These are phyloP conservation scores for Gaeumannomyces tritici DNA, from an alignment of 2,329 filamentous ascomycete genomes.

Conservation along the genomic window DNA sequence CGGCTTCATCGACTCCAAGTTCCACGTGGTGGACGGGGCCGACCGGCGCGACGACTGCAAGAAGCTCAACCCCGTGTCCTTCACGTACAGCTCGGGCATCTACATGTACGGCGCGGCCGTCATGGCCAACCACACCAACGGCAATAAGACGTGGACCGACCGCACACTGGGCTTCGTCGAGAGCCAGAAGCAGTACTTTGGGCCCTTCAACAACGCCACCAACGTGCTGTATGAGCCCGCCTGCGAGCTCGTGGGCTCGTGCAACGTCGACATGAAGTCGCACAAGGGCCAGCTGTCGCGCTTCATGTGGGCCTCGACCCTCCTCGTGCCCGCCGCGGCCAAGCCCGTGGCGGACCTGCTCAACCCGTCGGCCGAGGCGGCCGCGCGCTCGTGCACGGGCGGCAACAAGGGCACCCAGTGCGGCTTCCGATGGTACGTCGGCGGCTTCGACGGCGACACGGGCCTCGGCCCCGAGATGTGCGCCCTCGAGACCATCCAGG, in stretches of 20 bases:
- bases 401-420: slow-evolving; percentile 42
- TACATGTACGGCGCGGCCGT: slow-evolving; percentile 56
- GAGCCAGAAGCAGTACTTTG: slow-evolving; percentile 43
- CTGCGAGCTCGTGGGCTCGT: slow-evolving; percentile 49
- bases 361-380: slow-evolving; percentile 41
- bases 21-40: slow-evolving; percentile 55
- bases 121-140: slow-evolving; percentile 50
- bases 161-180: slow-evolving; percentile 42
- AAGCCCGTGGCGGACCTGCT: slow-evolving; percentile 37
- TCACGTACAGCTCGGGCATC: slow-evolving; percentile 57
- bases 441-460: slow-evolving; percentile 41
- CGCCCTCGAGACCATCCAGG: slow-evolving; percentile 54
- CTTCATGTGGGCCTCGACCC: slow-evolving; percentile 50
- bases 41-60: slow-evolving; percentile 43
- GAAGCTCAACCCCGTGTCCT: slow-evolving; percentile 42
- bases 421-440: slow-evolving; percentile 53
- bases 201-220: slow-evolving; percentile 37
- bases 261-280: slow-evolving; percentile 54
- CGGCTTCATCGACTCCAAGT: slow-evolving; percentile 46
- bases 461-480: slow-evolving; percentile 57
- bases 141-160: slow-evolving; percentile 37
- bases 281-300: slow-evolving; percentile 61
- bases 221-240: slow-evolving; percentile 56
- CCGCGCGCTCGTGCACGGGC: slow-evolving; percentile 46
- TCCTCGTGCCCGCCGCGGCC: slow-evolving; percentile 45